Base-by-base conservation (phyloP, 169 alveolate species). In the Plasmodium falciparum region DNA sequence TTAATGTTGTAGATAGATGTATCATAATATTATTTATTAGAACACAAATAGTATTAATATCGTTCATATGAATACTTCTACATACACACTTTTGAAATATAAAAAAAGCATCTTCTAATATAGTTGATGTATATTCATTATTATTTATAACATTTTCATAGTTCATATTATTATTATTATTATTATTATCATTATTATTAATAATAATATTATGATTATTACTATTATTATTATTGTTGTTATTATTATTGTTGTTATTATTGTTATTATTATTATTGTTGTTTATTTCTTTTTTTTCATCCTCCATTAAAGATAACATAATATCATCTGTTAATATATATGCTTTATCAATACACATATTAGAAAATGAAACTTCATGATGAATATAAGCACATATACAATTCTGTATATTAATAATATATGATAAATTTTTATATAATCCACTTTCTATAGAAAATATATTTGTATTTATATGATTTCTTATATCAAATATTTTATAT, bases 61-160 rank as follows among this genome's bases (percentile, higher is more conserved):
- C 91, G 45, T 83, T 83, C 85, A 83, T 83, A 33, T 83, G 52
- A 20, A 83, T 83, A 70, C 91, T 83, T 63, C 91, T 83, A 29
- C 91, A 83, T 1, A 83, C 67, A 33, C 73, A 83, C n/a, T 83
- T 83, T 26, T 83, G 91, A 45, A 69, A 83, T 69, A 83, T 83
- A 56, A 52, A 83, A 83, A 83, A 83, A 2, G 91, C 83, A 59
- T 83, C 91, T 4, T 83, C 91, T 26, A 83, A 43, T 8, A 83
- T 58, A 7, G 91, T 83, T 1, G 91, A 83, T 0, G 91, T 83
- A 49, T 33, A 83, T 72, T 83, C 91, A 49, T 83, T 69, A 39
- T 52, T 83, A 49, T 45, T 71, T 49, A 24, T 15, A 22, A 20
- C 13, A 49, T 43, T 20, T 13, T 71, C 65, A 49, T 11, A 17